Evolutionary conservation across 1,284 basidiomycete genomes (phyloP), one percentile per base, ranked within the genome.

Genomic region (Naganishia cerealis): DNA sequence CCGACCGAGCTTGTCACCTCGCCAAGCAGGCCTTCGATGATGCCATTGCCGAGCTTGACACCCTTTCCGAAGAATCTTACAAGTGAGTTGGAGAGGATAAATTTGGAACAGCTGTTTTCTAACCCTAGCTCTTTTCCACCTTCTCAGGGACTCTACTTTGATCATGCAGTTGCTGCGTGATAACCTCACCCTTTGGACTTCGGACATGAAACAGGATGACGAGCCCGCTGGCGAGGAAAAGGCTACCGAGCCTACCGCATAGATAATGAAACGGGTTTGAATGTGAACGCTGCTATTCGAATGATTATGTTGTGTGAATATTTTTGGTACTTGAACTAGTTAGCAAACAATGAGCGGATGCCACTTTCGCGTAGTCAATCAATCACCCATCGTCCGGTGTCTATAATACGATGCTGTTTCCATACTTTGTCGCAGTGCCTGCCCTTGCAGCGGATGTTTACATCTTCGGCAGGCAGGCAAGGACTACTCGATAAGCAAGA

Each of bases 21-120:
- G 95, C 95, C 81, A 99, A 99, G 87, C 94, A 98, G 85, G 95
- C 95, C 24, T 99, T 99, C 81, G 95, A 99, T 77, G 96, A 99
- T 83, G 96, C 96, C 66, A 99, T 99, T 81, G 95, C 95, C 75
- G 95, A 99, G 85, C 92, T 99, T 79, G 95, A 99, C 86, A 99
- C 95, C 46, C 88, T 99, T 71, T 97, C 93, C 75, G 95, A 99
- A 85, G 95, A 99, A 87, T 92, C 90, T 83, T 99, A 99, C 91
- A 98, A 99, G 87, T 79, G 73, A 71, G 77, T 72, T n/a, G 40
- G n/a, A 21, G 36, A 33, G 29, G 29, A 15, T 18, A 15, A 36
- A 78, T 81, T 75, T 73, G 13, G 73, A 53, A 74, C 3, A n/a
- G 58, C 46, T 18, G 18, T 33, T 46, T 15, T 40, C 36, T 59